A percentile compares a stretch with the other conserved stretches of the same genome.
Evolutionary conservation across 306 rosid species (phyloP).

Genomic region (Vicia faba): DNA sequence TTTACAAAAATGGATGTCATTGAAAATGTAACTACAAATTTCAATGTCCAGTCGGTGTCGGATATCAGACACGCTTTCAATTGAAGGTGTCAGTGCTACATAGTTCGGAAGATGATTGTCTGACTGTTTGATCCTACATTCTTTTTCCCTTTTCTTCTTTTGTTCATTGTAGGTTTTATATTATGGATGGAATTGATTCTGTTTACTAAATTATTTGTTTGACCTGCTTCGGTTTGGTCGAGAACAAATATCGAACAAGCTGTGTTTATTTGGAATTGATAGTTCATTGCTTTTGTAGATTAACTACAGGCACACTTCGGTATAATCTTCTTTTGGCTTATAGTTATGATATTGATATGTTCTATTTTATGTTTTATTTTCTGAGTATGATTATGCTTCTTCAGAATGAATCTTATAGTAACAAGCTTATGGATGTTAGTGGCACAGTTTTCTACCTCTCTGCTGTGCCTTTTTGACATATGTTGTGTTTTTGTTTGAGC

Average conservation of each 20-base stretch:
- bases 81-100: too few species aligned
- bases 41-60: too few species aligned
- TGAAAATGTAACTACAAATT: too few species aligned
- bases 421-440: constrained; percentile 1
- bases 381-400: neutral
- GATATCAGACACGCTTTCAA: too few species aligned
- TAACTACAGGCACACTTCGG: too few species aligned
- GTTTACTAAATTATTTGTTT: neutral
- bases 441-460: neutral
- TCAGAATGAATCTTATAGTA: neutral
- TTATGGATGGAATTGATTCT: neutral
- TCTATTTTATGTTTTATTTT: neutral
- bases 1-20: too few species aligned
- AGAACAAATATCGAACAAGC: neutral
- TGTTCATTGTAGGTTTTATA: neutral
- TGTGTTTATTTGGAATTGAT: constrained; percentile 2
- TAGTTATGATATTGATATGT: neutral
- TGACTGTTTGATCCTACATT: neutral
- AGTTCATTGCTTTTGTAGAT: too few species aligned
- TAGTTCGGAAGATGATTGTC: too few species aligned
- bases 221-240: neutral
- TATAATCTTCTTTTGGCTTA: too few species aligned
- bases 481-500: neutral
- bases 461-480: neutral
- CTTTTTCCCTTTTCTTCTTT: neutral